Evolutionary conservation across 2,329 filamentous ascomycete genomes (phyloP).

Genomic region (Coleophoma crateriformis): DNA sequence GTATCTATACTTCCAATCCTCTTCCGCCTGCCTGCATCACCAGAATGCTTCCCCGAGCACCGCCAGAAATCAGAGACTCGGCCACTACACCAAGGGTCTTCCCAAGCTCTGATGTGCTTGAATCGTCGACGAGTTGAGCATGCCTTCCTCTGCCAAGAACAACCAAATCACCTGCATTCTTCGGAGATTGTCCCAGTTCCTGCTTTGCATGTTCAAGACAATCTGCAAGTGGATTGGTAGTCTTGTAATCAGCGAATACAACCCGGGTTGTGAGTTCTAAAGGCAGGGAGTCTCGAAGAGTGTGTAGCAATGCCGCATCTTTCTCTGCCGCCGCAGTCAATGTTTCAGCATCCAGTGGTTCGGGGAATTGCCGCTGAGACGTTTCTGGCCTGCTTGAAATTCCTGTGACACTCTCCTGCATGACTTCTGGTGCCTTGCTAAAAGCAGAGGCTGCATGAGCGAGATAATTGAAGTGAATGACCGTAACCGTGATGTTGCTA

Average conservation of each 20-base stretch:
- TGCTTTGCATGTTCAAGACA: conserved; percentile 45
- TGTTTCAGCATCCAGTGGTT: conserved; percentile 16
- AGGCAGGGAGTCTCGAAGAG: conserved; percentile 50
- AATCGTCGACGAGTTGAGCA: conserved; percentile 10
- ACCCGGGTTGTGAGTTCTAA: conserved; percentile 45
- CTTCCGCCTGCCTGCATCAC: conserved; percentile 55
- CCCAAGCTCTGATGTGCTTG: conserved; percentile 33
- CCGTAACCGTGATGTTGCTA: conserved; percentile 69
- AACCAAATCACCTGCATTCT: conserved; percentile 67
- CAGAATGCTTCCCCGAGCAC: conserved; percentile 61
- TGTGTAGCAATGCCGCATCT: conserved; percentile 46
- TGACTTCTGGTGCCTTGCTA: conserved; percentile 9
- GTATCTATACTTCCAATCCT: conserved; percentile 7
- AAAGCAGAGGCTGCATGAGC: conserved; percentile 9
- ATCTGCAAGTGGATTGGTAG: conserved; percentile 32
- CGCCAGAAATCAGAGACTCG: conserved; percentile 51
- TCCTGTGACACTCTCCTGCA: neutral
- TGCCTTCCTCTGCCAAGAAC: conserved; percentile 49
- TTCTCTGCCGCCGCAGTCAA: conserved; percentile 17
- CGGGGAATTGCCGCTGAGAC: conserved; percentile 1
- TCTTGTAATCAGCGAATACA: conserved; percentile 47
- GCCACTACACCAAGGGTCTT: conserved; percentile 55
- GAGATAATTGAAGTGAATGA: conserved; percentile 51
- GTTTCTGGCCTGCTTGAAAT: neutral
- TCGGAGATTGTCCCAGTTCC: conserved; percentile 53